A percentile compares a stretch with the other conserved stretches of the same genome.
These are phyloP conservation scores for Penicillium rolfsii DNA, from an alignment of 2,329 filamentous ascomycete species.

Conservation along the genomic window DNA sequence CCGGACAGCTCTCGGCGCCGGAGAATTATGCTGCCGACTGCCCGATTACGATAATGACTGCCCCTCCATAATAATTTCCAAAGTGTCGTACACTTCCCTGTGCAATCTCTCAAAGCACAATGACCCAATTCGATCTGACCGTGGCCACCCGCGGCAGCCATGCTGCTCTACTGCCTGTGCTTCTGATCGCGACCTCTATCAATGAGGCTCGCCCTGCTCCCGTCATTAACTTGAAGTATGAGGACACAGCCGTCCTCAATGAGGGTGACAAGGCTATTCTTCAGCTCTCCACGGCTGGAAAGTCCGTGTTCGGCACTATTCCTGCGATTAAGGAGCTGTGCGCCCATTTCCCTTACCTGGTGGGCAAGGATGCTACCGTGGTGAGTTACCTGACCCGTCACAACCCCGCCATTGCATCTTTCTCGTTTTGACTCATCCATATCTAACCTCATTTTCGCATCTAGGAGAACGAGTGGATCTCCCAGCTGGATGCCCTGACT, in stretches of 20 bases:
- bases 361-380: slow-evolving; percentile 42
- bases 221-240: slow-evolving; percentile 43
- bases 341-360: slow-evolving; percentile 40
- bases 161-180: slow-evolving; percentile 45
- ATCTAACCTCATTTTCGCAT: slow-evolving; percentile 12
- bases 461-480: slow-evolving; percentile 59
- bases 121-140: slow-evolving; percentile 41
- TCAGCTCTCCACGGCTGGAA: slow-evolving; percentile 36
- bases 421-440: background rate
- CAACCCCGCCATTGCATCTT: background rate
- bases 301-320: slow-evolving; percentile 37
- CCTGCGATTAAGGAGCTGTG: slow-evolving; percentile 40
- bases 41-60: slow-evolving; percentile 27
- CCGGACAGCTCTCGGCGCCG: slow-evolving; percentile 35
- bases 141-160: slow-evolving; percentile 48
- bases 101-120: slow-evolving; percentile 23
- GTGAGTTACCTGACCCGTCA: slow-evolving; percentile 27
- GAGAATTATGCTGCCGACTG: slow-evolving; percentile 38
- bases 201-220: slow-evolving; percentile 43
- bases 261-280: slow-evolving; percentile 42
- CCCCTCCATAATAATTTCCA: slow-evolving; percentile 28
- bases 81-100: slow-evolving; percentile 11
- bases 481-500: slow-evolving; percentile 56
- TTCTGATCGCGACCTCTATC: slow-evolving; percentile 46
- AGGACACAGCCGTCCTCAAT: slow-evolving; percentile 42